Base-by-base conservation (phyloP, 2,329 filamentous ascomycete species). In the Nemania sp. region DNA sequence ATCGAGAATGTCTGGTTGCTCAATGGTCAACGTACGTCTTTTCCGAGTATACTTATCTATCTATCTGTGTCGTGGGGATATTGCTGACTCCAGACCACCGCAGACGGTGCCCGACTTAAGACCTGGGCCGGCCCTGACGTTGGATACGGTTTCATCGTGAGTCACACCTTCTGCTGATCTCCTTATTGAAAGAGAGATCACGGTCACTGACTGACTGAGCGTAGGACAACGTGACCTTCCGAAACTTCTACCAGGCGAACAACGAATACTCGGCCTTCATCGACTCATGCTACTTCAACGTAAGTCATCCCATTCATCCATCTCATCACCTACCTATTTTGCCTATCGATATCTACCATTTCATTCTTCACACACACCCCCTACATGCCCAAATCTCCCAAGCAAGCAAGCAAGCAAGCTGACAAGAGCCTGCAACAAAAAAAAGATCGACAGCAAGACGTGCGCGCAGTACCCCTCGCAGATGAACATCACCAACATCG, bases 261-360 rank as follows among this genome's bases (percentile, higher is more conserved):
- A 85, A 83, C 18, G 84, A 87, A 64, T 79, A 80, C 62, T 79
- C 83, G 0, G 77, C 86, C 20, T 83, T 85, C 37, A 74, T 88
- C 7, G 85, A 87, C 67, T 84, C 84, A 29, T 87, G 85, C 73
- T 87, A 87, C 72, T 87, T 87, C 72, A 81, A 87, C 62, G 76
- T 85, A 63, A 79, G 75, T 63, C 12, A 35, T 2, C 20, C 15
- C 15, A 35, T 2, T 37, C 42, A 29, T 29, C n/a, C n/a, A 29
- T 29, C 25, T 29, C 3, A 29, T 7, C 25, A 29, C 7, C 25
- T 29, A 4, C 25, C 25, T 7, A 29, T 29, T 7, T 29, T 29
- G 4, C 25, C 25, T n/a, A n/a, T n/a, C n/a, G n/a, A 29, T 29
- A 3, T 29, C 25, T 7, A n/a, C 25, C 25, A 29, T 29, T 29